A percentile compares a stretch with the other conserved stretches of the same genome.
Conservation (phyloP, 1,284 basidiomycete species). For the Laetiporus sulphureus region DNA sequence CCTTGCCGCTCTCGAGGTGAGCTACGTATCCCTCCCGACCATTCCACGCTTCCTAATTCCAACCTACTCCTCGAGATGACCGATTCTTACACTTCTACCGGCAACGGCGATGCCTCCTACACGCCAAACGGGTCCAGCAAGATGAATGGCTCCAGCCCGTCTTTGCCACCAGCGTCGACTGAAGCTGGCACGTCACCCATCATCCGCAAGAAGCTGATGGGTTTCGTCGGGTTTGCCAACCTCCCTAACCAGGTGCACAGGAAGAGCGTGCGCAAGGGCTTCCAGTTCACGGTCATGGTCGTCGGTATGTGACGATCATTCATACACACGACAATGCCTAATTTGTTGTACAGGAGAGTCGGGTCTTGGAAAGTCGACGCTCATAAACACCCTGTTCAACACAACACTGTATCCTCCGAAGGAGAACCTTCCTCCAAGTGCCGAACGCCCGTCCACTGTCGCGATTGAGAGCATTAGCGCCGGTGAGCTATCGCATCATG, state of each 20-base stretch:
- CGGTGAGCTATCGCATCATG: conserved; percentile 45
- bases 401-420: conserved; percentile 89
- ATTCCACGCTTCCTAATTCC: conserved; percentile 17
- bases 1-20: conserved; percentile 28
- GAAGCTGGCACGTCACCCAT: conserved; percentile 47
- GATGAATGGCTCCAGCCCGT: conserved; percentile 55
- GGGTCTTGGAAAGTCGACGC: conserved; percentile 93
- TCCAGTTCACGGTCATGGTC: conserved; percentile 96
- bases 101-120: conserved; percentile 52
- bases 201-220: conserved; percentile 88
- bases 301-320: conserved; percentile 69
- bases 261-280: conserved; percentile 93
- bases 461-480: conserved; percentile 95
- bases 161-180: conserved; percentile 36
- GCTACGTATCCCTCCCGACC: conserved; percentile 17
- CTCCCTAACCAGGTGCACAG: conserved; percentile 97
- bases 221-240: conserved; percentile 88
- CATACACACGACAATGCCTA: conserved; percentile 13
- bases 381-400: conserved; percentile 97
- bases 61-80: conserved; percentile 46
- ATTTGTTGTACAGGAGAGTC: conserved; percentile 72
- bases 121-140: conserved; percentile 40
- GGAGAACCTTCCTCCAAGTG: conserved; percentile 74
- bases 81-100: conserved; percentile 63
- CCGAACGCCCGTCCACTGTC: conserved; percentile 87